Base-by-base conservation (phyloP, 2,329 filamentous ascomycete genomes). In the Aspergillus brasiliensis region DNA sequence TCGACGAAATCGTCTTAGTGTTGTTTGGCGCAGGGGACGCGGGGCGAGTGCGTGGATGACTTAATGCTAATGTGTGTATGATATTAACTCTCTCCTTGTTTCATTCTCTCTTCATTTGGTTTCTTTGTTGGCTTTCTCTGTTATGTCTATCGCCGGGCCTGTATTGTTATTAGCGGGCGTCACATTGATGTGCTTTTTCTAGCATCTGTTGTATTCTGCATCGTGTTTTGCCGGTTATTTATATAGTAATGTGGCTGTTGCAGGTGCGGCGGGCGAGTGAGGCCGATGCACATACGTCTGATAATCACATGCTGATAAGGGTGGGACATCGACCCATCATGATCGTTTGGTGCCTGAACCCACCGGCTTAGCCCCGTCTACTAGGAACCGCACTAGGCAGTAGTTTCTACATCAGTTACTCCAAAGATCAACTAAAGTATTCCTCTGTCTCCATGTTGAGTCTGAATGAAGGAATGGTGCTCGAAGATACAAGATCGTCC, bases 1-100 rank as follows among this genome's bases (percentile, higher is more conserved):
- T 92, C 62, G 89, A 92, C 73, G 89, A 91, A 75, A 74, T 91
- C 55, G 78, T 91, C 34, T 80, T 85, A 56, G 82, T 89, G 28
- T 72, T 91, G 57, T 91, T 91, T 75, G 82, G 76, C 6, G 68
- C 63, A 51, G 65, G 62, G 37, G 65, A 72, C 38, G 25, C 49
- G 19, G 59, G 53, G 21, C 57, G 54, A 34, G 42, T 38, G 8
- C 48, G 56, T 48, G 59, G 28, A 61, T 44, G 51, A 61, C 56
- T 48, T 47, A 10, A 52, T 37, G 40, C 19, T 19, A 28, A 23
- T 23, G 13, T 23, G 13, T 61, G 17, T 25, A 52, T 19, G 42
- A 51, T 42, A 34, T 8, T 17, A 11, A 21, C 38, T 37, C 11
- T 51, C 15, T 8, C 37, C n/a, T 38, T 21, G 8, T 31, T 48